Conservation (phyloP, 345 rosid species). For the Eucalyptus sp. region DNA sequence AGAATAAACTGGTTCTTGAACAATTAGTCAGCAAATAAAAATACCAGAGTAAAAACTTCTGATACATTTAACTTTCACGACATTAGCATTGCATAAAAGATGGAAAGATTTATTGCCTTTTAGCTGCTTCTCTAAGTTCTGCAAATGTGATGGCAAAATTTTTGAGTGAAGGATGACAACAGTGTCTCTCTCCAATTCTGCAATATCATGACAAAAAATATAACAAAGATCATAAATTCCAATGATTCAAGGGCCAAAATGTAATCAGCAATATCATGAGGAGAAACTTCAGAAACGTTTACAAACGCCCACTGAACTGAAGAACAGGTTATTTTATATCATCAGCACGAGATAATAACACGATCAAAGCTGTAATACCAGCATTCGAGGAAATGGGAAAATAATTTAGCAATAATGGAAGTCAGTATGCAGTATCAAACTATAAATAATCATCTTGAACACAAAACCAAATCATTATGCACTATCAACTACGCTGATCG, state of each 20-base stretch:
- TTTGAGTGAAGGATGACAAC: slow-evolving; percentile 50
- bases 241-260: background rate
- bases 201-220: background rate
- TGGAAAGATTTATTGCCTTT: slow-evolving; percentile 19
- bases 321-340: slow-evolving; percentile 36
- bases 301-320: slow-evolving; percentile 40
- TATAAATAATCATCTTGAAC: background rate
- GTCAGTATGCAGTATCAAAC: background rate
- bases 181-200: slow-evolving; percentile 48
- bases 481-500: background rate
- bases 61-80: background rate
- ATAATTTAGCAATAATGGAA: background rate
- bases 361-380: slow-evolving; percentile 59
- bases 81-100: background rate
- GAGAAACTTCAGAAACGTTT: slow-evolving; percentile 34
- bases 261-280: background rate
- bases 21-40: background rate
- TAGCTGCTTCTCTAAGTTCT: slow-evolving; percentile 47
- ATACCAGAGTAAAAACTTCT: background rate
- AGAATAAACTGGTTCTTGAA: background rate
- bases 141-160: slow-evolving; percentile 28
- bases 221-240: background rate
- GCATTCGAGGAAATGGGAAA: background rate
- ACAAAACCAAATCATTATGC: background rate
- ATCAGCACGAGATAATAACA: slow-evolving; percentile 45